Percentiles rank a stretch among this genome's conserved stretches.
Evolutionary conservation across 192 early-diverging fungal species (phyloP).

Genomic region (Coemansia sp.): DNA sequence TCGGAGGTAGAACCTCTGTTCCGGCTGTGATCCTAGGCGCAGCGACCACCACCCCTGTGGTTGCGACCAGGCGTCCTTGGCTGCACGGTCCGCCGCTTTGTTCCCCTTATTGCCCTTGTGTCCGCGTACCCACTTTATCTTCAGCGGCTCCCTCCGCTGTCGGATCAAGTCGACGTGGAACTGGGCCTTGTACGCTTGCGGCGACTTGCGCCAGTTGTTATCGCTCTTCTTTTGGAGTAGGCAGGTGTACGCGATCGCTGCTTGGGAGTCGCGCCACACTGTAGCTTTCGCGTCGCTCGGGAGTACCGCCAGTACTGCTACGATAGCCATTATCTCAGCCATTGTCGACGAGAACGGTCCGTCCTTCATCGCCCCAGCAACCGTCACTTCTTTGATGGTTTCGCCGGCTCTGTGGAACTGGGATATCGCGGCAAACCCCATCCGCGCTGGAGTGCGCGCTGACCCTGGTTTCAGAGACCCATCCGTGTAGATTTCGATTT

Average conservation of each 20-base stretch:
- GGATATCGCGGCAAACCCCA: conserved; percentile 6
- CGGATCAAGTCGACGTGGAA: too few species aligned
- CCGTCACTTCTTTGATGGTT: not conserved
- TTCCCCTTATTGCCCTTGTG: too few species aligned
- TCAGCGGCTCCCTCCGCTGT: too few species aligned
- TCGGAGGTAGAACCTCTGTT: too few species aligned
- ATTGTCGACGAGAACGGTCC: conserved; percentile 14
- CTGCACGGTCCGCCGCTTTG: too few species aligned
- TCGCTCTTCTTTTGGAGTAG: too few species aligned
- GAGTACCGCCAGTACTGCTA: not conserved
- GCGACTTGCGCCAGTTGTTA: too few species aligned
- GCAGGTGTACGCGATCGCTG: conserved; percentile 6
- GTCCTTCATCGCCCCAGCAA: conserved; percentile 1
- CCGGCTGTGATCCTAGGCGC: too few species aligned
- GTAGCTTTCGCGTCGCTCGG: not conserved
- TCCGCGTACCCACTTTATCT: too few species aligned
- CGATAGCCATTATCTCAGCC: conserved; percentile 14
- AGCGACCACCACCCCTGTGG: too few species aligned
- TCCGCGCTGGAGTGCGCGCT: not conserved
- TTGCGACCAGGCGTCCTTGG: too few species aligned
- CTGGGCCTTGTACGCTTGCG: too few species aligned
- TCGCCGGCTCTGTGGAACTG: not conserved
- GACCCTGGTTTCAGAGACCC: not conserved
- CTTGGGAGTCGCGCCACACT: not conserved
- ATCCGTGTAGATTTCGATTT: not conserved